Evolutionary conservation across 2,329 filamentous ascomycete genomes (phyloP).

Genomic region (Phaeosphaeria sp.): DNA sequence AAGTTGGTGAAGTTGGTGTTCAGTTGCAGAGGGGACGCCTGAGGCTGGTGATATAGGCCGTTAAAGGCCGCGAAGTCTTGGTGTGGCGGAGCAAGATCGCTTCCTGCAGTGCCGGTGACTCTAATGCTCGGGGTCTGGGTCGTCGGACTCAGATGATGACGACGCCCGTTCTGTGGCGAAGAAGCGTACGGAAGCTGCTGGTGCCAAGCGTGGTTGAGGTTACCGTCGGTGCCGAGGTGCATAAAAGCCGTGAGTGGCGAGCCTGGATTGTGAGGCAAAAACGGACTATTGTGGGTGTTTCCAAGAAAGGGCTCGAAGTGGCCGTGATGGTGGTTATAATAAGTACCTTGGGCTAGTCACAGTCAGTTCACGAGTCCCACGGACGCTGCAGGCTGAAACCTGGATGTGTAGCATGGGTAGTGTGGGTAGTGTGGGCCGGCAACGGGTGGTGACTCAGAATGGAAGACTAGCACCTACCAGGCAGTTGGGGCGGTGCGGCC

Average conservation of each 20-base stretch:
- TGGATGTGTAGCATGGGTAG: constrained; percentile 14
- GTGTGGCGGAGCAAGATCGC: constrained; percentile 41
- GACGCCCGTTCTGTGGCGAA: constrained; percentile 37
- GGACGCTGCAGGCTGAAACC: constrained; percentile 38
- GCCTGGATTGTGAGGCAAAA: constrained; percentile 38
- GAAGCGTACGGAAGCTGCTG: constrained; percentile 22
- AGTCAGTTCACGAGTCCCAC: constrained; percentile 16
- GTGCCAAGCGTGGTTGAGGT: constrained; percentile 35
- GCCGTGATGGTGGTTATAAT: constrained; percentile 34
- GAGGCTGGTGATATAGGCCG: constrained; percentile 42
- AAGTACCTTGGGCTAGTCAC: constrained; percentile 37
- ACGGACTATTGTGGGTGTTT: constrained; percentile 28
- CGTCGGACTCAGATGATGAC: constrained; percentile 44
- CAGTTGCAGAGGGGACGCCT: constrained; percentile 36
- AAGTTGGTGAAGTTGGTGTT: constrained; percentile 26
- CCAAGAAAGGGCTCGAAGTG: constrained; percentile 18
- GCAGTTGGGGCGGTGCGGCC: constrained; percentile 21
- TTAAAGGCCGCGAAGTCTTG: constrained; percentile 32
- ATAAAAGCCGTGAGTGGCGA: constrained; percentile 39
- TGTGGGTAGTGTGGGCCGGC: constrained; percentile 14
- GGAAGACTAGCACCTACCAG: constrained; percentile 28
- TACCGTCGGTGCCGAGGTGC: constrained; percentile 32
- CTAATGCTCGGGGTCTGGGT: constrained; percentile 33
- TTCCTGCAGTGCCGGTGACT: constrained; percentile 40
- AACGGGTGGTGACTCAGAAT: constrained; percentile 37